A percentile compares a stretch with the other conserved stretches of the same genome.
These are phyloP conservation scores for Diaporthe citriasiana DNA, from an alignment of 2,329 filamentous ascomycete species.

Conservation along the genomic window DNA sequence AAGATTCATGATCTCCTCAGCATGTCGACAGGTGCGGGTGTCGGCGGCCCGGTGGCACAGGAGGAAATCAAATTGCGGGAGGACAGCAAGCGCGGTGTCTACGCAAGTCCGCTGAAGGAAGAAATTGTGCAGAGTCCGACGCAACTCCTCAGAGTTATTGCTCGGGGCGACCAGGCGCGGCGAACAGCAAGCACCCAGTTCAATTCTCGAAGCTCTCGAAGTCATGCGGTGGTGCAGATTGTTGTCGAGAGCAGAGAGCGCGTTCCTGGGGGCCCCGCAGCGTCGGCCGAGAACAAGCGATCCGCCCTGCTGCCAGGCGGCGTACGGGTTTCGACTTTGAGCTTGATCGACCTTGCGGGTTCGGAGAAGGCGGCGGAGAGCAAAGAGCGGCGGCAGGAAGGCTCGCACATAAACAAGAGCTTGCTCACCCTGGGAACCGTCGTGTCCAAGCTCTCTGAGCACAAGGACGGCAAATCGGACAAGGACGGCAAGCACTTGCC, in stretches of 20 bases:
- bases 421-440: conserved; percentile 95
- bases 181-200: conserved; percentile 96
- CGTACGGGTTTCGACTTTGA: conserved; percentile 94
- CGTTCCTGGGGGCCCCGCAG: conserved; percentile 66
- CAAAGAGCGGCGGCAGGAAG: conserved; percentile 93
- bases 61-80: conserved; percentile 98
- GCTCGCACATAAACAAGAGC: conserved; percentile 99
- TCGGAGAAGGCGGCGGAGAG: conserved; percentile 96
- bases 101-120: conserved; percentile 95
- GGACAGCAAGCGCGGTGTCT: conserved; percentile 95
- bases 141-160: conserved; percentile 93
- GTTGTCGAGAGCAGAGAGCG: conserved; percentile 97
- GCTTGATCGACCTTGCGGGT: conserved; percentile 94
- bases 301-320: conserved; percentile 83
- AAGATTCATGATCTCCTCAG: conserved; percentile 94
- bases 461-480: conserved; percentile 82
- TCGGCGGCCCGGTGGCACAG: conserved; percentile 69
- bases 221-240: conserved; percentile 98
- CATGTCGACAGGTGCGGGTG: conserved; percentile 72
- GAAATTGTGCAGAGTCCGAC: conserved; percentile 99
- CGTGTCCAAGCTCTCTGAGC: conserved; percentile 90
- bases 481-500: conserved; percentile 94
- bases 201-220: conserved; percentile 95
- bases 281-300: conserved; percentile 71
- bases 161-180: conserved; percentile 90